Conservation (phyloP, 495 filamentous ascomycete genomes). For the Elaphomyces granulatus region DNA sequence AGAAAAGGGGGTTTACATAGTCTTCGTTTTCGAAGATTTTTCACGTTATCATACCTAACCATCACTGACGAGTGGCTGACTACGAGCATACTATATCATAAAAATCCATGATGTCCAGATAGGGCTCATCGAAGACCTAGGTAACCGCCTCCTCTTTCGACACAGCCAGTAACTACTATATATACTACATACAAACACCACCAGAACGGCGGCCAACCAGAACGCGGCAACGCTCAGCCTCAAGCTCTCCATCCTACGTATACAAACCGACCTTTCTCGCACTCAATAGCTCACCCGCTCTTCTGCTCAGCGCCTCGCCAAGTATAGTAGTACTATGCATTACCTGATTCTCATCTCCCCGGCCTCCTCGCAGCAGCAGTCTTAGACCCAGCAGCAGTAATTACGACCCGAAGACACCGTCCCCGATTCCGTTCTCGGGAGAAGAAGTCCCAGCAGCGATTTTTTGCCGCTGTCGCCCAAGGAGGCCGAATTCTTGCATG, state of each 20-base stretch:
- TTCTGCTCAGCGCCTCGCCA: slow-evolving; percentile 73
- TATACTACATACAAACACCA: too few species aligned
- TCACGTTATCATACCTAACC: too few species aligned
- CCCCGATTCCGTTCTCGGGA: slow-evolving; percentile 19
- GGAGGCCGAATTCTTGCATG: slow-evolving; percentile 62
- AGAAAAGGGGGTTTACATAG: too few species aligned
- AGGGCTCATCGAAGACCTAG: slow-evolving; percentile 59
- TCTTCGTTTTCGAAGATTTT: too few species aligned
- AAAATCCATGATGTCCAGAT: slow-evolving; percentile 40
- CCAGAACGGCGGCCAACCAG: slow-evolving; percentile 63
- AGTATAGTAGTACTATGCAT: too few species aligned
- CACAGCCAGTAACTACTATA: too few species aligned
- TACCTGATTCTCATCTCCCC: too few species aligned
- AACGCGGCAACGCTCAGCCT: slow-evolving; percentile 87
- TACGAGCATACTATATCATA: too few species aligned
- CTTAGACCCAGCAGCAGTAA: too few species aligned
- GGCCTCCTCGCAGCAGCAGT: too few species aligned
- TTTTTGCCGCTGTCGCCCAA: slow-evolving; percentile 45
- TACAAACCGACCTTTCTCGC: slow-evolving; percentile 91
- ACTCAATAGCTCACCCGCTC: slow-evolving; percentile 82
- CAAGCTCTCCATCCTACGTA: slow-evolving; percentile 76
- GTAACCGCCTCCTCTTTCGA: slow-evolving; percentile 23
- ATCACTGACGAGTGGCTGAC: too few species aligned
- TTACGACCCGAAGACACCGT: slow-evolving; percentile 24
- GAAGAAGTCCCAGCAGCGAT: slow-evolving; percentile 16